Conservation (phyloP, 495 filamentous ascomycete genomes). For the Chaetomium tenue region DNA sequence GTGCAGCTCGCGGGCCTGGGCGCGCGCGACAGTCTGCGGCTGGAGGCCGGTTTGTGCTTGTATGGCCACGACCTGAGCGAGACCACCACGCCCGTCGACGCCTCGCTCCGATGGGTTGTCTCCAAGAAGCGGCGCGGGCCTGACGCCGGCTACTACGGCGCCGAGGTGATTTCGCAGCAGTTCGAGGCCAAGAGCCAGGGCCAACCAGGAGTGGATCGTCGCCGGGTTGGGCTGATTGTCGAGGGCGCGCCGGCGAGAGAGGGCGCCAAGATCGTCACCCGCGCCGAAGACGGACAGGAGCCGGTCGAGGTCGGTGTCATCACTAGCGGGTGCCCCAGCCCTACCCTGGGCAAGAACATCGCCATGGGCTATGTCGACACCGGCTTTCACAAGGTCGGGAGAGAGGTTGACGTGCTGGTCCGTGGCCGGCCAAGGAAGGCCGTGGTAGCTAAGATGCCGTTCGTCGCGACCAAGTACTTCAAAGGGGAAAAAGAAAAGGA, state of each 20-base stretch:
- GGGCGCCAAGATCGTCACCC: conserved; percentile 69
- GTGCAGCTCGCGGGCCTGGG: conserved; percentile 83
- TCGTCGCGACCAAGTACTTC: conserved; percentile 79
- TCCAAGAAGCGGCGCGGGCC: conserved; percentile 66
- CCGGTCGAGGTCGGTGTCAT: conserved; percentile 55
- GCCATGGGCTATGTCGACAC: conserved; percentile 93
- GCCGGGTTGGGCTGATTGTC: conserved; percentile 78
- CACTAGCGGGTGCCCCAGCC: conserved; percentile 87
- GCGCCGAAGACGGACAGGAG: conserved; percentile 45
- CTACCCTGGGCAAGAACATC: conserved; percentile 80
- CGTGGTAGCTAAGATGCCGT: conserved; percentile 88
- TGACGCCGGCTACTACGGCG: conserved; percentile 70
- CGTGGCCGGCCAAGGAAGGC: conserved; percentile 79
- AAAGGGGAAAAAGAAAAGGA: conserved; percentile 31
- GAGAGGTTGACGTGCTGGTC: conserved; percentile 75
- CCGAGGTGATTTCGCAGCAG: conserved; percentile 67
- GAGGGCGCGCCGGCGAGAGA: conserved; percentile 88
- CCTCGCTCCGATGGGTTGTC: conserved; percentile 80
- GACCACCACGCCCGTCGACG: conserved; percentile 81
- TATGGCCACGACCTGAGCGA: conserved; percentile 98
- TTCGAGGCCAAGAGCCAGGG: conserved; percentile 66
- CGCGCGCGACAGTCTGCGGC: conserved; percentile 83
- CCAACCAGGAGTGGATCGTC: conserved; percentile 61
- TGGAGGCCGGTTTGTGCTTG: conserved; percentile 96
- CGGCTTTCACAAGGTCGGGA: conserved; percentile 82